Conservation (phyloP, 2,329 filamentous ascomycete genomes). For the Fonsecaea pedrosoi region DNA sequence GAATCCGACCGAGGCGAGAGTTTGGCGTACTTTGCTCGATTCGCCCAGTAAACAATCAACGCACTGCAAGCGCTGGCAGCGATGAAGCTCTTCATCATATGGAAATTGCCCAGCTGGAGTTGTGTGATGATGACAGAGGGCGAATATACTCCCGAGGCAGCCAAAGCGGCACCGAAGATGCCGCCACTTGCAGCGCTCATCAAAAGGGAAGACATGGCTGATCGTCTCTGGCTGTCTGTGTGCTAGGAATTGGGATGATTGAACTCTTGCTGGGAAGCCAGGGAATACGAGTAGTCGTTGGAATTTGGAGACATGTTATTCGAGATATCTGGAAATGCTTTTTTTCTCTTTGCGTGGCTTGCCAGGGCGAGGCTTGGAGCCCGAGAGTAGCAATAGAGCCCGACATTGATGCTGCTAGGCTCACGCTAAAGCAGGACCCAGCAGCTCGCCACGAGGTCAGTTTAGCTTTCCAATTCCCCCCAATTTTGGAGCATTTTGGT, state of each 20-base stretch:
- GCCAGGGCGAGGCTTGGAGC: constrained; percentile 13
- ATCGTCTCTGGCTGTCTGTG: not conserved
- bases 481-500: constrained; percentile 13
- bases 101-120: constrained; percentile 66
- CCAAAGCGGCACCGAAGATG: constrained; percentile 67
- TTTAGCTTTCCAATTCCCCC: constrained; percentile 1
- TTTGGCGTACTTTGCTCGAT: constrained; percentile 52
- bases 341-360: constrained; percentile 6
- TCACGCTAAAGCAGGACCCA: constrained; percentile 16
- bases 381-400: constrained; percentile 15
- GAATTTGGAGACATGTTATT: not conserved
- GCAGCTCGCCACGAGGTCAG: constrained; percentile 12
- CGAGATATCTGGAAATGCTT: constrained; percentile 6
- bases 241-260: not conserved
- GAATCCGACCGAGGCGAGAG: constrained; percentile 60
- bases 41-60: constrained; percentile 57
- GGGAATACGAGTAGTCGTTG: too few species aligned
- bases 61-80: constrained; percentile 67
- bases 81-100: constrained; percentile 71
- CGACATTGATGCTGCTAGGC: constrained; percentile 6
- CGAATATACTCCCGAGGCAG: constrained; percentile 65
- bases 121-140: constrained; percentile 67
- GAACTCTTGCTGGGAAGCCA: too few species aligned
- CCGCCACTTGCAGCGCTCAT: constrained; percentile 57
- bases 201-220: constrained; percentile 30